Evolutionary conservation across 202 grass and related monocot species (phyloP), one percentile per base, ranked within the genome.

Genomic region (Panicum virgatum): DNA sequence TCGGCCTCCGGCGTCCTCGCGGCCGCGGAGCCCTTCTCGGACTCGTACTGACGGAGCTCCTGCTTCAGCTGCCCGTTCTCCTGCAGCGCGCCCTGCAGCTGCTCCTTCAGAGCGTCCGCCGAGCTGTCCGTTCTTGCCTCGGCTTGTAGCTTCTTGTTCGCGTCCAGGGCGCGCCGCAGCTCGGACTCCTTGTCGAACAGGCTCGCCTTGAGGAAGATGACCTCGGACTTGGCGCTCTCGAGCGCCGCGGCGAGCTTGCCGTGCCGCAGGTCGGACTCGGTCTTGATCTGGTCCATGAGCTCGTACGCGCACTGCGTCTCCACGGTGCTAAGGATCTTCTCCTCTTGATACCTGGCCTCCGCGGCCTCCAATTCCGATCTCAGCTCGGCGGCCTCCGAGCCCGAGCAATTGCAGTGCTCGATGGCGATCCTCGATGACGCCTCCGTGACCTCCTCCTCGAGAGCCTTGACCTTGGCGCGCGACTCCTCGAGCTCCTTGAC

Each of bases 401-500:
- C 83, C 25, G 84, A 64, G 16, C 75, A 90, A 27, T 80, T 57
- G 75, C 83, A 86, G 48, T 26, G 20, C 42, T 69, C 73, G 12
- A 37, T n/a, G 54, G 57, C 53, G 34, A 58, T 57, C 44, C 68
- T 83, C 1, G 68, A 45, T 27, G 74, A 62, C 34, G 67, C 62
- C 88, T 83, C 83, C 5, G 61, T 79, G 30, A 89, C 66, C 71
- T 84, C 88, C 54, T 84, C 93, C 90, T 95, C 92, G 1, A 95
- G 88, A 19, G 67, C 66, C 75, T 90, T 93, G 1, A 90, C 78
- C 67, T 82, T 88, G 37, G 83, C 78, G 27, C 96, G 85, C 34
- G 96, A 99, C 70, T 96, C 96, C 89, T 99, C 93, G n/a, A 99
- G 90, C 85, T 99, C 96, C 15, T 79, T 84, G 60, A 95, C 93